phyloP scores from a whole-genome alignment of 192 early-diverging fungal genomes.

The Podila epigama region DNA sequence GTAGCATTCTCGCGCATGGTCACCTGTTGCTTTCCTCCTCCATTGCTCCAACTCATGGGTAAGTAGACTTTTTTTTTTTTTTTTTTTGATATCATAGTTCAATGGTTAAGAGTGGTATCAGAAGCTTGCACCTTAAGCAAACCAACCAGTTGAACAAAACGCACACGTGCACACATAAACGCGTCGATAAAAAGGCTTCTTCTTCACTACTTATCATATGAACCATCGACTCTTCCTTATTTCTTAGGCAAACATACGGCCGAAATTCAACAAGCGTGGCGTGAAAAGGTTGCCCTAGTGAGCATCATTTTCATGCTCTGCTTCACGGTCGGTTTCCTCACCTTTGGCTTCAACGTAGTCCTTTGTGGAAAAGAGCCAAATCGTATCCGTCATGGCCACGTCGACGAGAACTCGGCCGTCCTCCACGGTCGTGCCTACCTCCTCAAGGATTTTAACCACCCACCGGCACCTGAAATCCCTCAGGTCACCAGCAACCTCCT shows the following conservation, averaged over 20 bases:
- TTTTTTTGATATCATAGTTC: not conserved
- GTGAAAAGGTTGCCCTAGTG: slow-evolving; percentile 91
- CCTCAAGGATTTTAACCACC: slow-evolving; percentile 65
- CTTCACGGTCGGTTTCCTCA: slow-evolving; percentile 78
- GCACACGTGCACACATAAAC: too few species aligned
- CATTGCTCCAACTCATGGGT: slow-evolving; percentile 51
- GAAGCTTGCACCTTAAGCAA: too few species aligned
- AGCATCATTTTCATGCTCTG: slow-evolving; percentile 81
- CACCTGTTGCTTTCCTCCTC: slow-evolving; percentile 63
- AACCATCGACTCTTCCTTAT: not conserved
- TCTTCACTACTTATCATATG: not conserved
- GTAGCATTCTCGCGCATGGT: slow-evolving; percentile 59
- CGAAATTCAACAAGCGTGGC: slow-evolving; percentile 80
- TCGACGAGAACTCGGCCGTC: slow-evolving; percentile 61
- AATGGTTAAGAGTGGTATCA: too few species aligned
- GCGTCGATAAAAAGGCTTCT: not conserved
- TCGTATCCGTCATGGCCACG: slow-evolving; percentile 56
- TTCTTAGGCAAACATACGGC: slow-evolving; percentile 17
- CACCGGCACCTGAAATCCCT: slow-evolving; percentile 35
- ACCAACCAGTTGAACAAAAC: too few species aligned
- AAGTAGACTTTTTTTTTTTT: not conserved
- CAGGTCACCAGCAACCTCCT: slow-evolving; percentile 56
- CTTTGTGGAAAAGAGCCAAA: slow-evolving; percentile 59
- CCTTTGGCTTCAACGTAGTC: slow-evolving; percentile 81
- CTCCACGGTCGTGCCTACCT: slow-evolving; percentile 72